Base-by-base conservation (phyloP, 1,284 basidiomycete species). In the Cronartium quercuum region DNA sequence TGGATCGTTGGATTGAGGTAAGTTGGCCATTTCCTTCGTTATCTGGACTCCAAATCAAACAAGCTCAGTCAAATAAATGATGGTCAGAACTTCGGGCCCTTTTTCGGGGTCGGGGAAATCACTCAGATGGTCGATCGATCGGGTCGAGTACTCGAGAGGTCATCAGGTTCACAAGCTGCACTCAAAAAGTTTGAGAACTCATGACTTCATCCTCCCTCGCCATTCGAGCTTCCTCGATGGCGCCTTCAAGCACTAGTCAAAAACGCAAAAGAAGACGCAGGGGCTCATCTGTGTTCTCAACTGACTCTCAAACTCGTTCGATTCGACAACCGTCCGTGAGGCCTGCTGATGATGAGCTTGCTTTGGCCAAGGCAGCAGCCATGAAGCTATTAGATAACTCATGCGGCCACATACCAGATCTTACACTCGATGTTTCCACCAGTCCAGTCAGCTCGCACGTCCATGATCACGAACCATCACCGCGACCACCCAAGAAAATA, bases 311-410 rank as follows among this genome's bases (percentile, higher is more conserved):
- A 47, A 47, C 21, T 41, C n/a, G n/a, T n/a, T n/a, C n/a, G n/a
- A n/a, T n/a, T n/a, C 61, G 57, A 24, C 18, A 38, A n/a, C 58
- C 47, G 15, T 47, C 41, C 21, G 10, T 42, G 6, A 35, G 35
- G n/a, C 29, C 57, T 37, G 57, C 60, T 0, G 42, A 70, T 51
- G 41, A 70, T n/a, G 60, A 70, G 63, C 60, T 70, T 10, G 68
- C 38, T n/a, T 62, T 60, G 13, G 68, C 44, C 13, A 70, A 70
- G 44, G 57, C 68, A n/a, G 68, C 68, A 37, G 60, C 68, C 15
- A 62, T 70, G 38, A 70, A 63, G 41, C 40, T 70, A 63, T 60
- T 70, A 34, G 41, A 70, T 37, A 58, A 70, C 10, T 13, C 68
- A 15, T 63, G n/a, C n/a, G 42, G 44, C 21, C 47, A 57, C 12